Evolutionary conservation across 2,329 filamentous ascomycete genomes (phyloP), one percentile per base, ranked within the genome.

Genomic region (Chaetomiaceae sp.): DNA sequence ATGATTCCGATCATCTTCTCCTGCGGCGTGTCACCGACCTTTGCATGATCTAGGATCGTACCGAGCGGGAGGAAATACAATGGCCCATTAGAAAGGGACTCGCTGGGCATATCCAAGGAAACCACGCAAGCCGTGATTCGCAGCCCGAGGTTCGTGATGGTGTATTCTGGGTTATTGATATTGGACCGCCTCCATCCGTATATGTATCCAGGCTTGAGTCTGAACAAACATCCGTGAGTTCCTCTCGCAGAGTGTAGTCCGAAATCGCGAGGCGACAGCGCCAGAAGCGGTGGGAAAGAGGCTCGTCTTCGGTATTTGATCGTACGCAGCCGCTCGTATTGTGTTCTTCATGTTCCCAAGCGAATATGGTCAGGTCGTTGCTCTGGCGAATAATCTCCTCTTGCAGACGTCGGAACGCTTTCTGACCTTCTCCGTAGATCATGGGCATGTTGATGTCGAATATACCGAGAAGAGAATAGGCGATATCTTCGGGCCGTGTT

Each of bases 71-170:
- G n/a, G n/a, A n/a, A n/a, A n/a, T n/a, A n/a, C n/a, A n/a, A n/a
- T n/a, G n/a, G n/a, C n/a, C n/a, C n/a, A n/a, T n/a, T n/a, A n/a
- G n/a, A n/a, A n/a, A n/a, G n/a, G n/a, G n/a, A n/a, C n/a, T n/a
- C n/a, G n/a, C n/a, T n/a, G n/a, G n/a, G n/a, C n/a, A n/a, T n/a
- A n/a, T n/a, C n/a, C n/a, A n/a, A n/a, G n/a, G n/a, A n/a, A n/a
- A 17, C 14, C 23, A 43, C 6, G 8, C 4, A 29, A 4, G 39
- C 11, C 14, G 12, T 27, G 5, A 43, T 43, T n/a, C 56, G 54
- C 15, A 60, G 31, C 3, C 58, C 58, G 29, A 59, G 59, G 47
- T 54, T 57, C 7, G 58, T 60, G 14, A 60, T 50, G n/a, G 40
- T 43, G 37, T 55, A 57, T 31, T 60, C 58, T 43, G 52, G 46